These are phyloP conservation scores for Agastache rugosa DNA, from an alignment of 257 asterid genomes.

Conservation along the genomic window DNA sequence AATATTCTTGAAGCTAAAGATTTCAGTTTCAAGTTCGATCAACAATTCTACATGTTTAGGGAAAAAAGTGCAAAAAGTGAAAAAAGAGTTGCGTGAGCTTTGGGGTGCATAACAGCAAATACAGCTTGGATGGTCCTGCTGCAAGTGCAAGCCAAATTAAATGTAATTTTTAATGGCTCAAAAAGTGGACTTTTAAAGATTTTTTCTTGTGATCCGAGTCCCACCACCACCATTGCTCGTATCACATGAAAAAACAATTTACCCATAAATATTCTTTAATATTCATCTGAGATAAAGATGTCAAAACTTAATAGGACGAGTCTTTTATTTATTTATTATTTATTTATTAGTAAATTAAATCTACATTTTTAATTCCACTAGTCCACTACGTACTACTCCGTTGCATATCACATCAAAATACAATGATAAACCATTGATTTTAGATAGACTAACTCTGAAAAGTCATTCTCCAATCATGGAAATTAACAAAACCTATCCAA, in stretches of 20 bases:
- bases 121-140: conserved; percentile 25
- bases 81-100: conserved; percentile 8
- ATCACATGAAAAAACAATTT: conserved; percentile 16
- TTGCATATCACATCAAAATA: too few relatives aligned
- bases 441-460: too few relatives aligned
- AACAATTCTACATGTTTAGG: too few relatives aligned
- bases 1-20: too few relatives aligned
- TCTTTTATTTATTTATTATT: not conserved
- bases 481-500: too few relatives aligned
- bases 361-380: too few relatives aligned
- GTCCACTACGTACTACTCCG: too few relatives aligned
- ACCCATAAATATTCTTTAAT: not conserved
- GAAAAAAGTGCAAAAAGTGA: not conserved
- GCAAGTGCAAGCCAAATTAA: conserved; percentile 9
- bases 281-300: not conserved
- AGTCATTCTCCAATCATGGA: too few relatives aligned
- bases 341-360: too few relatives aligned
- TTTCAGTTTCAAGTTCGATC: too few relatives aligned
- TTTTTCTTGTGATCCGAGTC: conserved; percentile 26
- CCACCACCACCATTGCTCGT: conserved; percentile 12
- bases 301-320: not conserved
- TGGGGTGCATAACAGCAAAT: conserved; percentile 23
- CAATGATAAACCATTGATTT: too few relatives aligned
- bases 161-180: conserved; percentile 19
- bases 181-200: conserved; percentile 12